Evolutionary conservation across 2,329 filamentous ascomycete genomes (phyloP).

Genomic region (Aspergillus ochraceus): DNA sequence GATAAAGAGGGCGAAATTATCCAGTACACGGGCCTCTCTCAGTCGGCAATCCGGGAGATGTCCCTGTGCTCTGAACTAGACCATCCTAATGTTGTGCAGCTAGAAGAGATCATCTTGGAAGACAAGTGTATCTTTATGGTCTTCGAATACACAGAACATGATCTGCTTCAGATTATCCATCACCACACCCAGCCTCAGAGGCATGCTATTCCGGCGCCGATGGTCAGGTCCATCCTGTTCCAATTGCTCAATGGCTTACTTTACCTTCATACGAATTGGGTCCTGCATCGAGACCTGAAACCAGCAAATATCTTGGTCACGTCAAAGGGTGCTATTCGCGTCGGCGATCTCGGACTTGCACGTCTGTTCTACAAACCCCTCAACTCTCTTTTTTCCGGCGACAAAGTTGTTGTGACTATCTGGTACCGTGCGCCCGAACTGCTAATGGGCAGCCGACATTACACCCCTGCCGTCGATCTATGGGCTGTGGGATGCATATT

Average conservation of each 20-base stretch:
- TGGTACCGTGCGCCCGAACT: constrained; percentile 98
- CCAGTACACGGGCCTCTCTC: constrained; percentile 95
- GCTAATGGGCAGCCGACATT: constrained; percentile 88
- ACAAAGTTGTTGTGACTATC: constrained; percentile 98
- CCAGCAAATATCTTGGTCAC: constrained; percentile 99
- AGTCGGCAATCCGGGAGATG: constrained; percentile 97
- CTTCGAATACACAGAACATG: constrained; percentile 97
- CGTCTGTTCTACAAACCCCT: constrained; percentile 92
- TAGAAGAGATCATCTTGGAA: constrained; percentile 94
- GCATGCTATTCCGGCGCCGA: constrained; percentile 82
- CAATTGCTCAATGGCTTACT: constrained; percentile 93
- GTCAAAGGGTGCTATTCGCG: constrained; percentile 83
- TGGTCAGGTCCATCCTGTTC: constrained; percentile 91
- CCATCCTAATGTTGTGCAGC: constrained; percentile 84
- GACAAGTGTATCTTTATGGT: constrained; percentile 99
- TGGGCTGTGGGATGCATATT: constrained; percentile 99
- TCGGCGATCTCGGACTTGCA: constrained; percentile 90
- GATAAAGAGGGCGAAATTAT: constrained; percentile 96
- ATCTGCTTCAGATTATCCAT: constrained; percentile 95
- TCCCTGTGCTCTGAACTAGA: constrained; percentile 88
- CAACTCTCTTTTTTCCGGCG: constrained; percentile 85
- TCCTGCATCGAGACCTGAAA: constrained; percentile 93
- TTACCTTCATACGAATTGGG: constrained; percentile 95
- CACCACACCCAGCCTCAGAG: constrained; percentile 89
- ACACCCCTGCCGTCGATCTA: constrained; percentile 94